Evolutionary conservation across 1,284 basidiomycete genomes (phyloP).

Genomic region (Cystobasidium pallidum): DNA sequence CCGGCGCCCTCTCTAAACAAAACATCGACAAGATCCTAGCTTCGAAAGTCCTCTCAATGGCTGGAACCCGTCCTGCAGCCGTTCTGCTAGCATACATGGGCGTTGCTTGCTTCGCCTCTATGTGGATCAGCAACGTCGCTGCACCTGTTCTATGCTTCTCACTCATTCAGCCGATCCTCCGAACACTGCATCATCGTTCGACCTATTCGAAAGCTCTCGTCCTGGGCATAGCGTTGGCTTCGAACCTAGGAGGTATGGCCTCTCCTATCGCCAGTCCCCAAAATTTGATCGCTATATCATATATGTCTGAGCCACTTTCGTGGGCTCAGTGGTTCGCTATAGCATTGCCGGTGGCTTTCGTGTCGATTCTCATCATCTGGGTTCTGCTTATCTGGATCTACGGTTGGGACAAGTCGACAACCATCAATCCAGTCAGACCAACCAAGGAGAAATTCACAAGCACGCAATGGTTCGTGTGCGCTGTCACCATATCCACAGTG

Average conservation of each 20-base stretch:
- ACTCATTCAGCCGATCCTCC: constrained; percentile 92
- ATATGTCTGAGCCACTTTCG: constrained; percentile 83
- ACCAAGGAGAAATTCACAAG: constrained; percentile 76
- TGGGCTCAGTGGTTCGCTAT: constrained; percentile 96
- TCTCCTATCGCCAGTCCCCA: constrained; percentile 81
- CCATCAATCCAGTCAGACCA: constrained; percentile 79
- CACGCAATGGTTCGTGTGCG: constrained; percentile 88
- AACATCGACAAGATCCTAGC: constrained; percentile 88
- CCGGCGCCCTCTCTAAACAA: constrained; percentile 95
- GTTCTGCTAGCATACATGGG: constrained; percentile 94
- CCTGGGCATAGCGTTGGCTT: constrained; percentile 92
- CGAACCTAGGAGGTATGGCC: constrained; percentile 76
- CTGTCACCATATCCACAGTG: constrained; percentile 85
- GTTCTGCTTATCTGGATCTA: constrained; percentile 83
- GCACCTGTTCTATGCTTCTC: constrained; percentile 97
- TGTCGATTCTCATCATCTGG: constrained; percentile 90
- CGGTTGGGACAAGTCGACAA: constrained; percentile 77
- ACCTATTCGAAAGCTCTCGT: constrained; percentile 89
- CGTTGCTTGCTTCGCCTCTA: constrained; percentile 95
- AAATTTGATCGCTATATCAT: constrained; percentile 87
- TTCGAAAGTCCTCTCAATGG: constrained; percentile 85
- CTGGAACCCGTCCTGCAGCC: constrained; percentile 80
- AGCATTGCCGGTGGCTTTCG: constrained; percentile 81
- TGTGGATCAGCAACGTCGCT: constrained; percentile 99
- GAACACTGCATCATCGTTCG: constrained; percentile 84